Conservation (phyloP, 2,329 filamentous ascomycete species). For the Rutstroemia sp. region DNA sequence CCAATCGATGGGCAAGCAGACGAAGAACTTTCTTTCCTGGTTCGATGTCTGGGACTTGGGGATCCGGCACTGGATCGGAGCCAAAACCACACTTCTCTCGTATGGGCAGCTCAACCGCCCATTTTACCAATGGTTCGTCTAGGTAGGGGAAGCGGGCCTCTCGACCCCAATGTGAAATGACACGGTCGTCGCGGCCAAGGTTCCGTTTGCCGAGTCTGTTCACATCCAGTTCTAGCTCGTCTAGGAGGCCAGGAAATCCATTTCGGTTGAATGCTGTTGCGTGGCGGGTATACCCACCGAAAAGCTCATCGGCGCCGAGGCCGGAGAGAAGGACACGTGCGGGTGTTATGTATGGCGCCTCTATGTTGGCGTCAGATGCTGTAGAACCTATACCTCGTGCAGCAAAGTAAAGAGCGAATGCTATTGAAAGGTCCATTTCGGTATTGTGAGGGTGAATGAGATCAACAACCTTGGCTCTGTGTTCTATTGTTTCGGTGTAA, state of each 20-base stretch:
- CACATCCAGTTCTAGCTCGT: slow-evolving; percentile 82
- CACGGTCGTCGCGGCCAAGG: slow-evolving; percentile 84
- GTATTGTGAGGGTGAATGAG: slow-evolving; percentile 93
- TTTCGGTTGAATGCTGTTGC: slow-evolving; percentile 62
- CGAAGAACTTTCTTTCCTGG: slow-evolving; percentile 76
- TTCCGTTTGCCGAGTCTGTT: slow-evolving; percentile 86
- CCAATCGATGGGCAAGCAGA: slow-evolving; percentile 66
- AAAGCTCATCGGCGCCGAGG: slow-evolving; percentile 90
- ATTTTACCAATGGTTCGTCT: slow-evolving; percentile 78
- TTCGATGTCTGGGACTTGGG: slow-evolving; percentile 45
- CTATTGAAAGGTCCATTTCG: slow-evolving; percentile 97
- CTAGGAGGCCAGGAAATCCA: slow-evolving; percentile 64
- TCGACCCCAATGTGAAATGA: slow-evolving; percentile 80
- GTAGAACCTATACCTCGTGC: slow-evolving; percentile 57
- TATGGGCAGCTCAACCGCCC: slow-evolving; percentile 67
- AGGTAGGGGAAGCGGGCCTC: slow-evolving; percentile 88
- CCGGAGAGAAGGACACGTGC: slow-evolving; percentile 86
- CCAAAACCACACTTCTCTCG: slow-evolving; percentile 86
- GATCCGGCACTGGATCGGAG: slow-evolving; percentile 19
- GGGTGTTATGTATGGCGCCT: slow-evolving; percentile 51
- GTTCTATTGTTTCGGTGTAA: slow-evolving; percentile 63
- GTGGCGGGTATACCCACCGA: slow-evolving; percentile 87
- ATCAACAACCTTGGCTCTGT: slow-evolving; percentile 61
- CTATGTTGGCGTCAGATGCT: slow-evolving; percentile 9
- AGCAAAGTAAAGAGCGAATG: slow-evolving; percentile 89